Evolutionary conservation across 306 rosid genomes (phyloP), one percentile per base, ranked within the genome.

Genomic region (Cucumis hystrix): DNA sequence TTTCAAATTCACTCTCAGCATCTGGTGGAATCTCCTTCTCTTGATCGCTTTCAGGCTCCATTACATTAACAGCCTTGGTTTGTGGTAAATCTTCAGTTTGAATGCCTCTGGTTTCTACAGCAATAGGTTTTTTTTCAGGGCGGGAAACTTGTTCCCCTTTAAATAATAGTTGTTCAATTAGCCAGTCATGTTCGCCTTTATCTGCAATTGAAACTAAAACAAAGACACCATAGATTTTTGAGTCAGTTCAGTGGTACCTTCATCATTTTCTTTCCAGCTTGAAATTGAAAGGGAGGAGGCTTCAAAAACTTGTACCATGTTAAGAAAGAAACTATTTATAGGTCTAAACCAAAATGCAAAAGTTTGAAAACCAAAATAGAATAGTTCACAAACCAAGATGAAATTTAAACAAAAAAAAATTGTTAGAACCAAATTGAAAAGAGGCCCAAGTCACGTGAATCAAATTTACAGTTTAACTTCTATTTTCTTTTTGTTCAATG

Each of bases 101-200:
- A 65, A 71, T 68, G 9, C 73, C 84, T 74, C 55, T 79, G 28
- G 23, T 79, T 72, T 81, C 86, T 37, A 49, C 43, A n/a, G 40
- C 64, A 30, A 58, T 60, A 43, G 62, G 78, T 33, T 21, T 55
- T 73, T n/a, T 56, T n/a, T 28, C 82, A 11, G 54, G 5, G 16
- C 3, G 68, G 8, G 81, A 20, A 1, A n/a, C 73, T n/a, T 66
- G 73, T 13, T 71, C 74, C 13, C 78, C 54, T 80, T 68, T 80
- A 61, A 83, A 84, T 56, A 87, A 49, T 39, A 90, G 61, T 6
- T 82, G 84, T 55, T 92, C 93, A 47, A 86, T 84, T 56, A 87
- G 79, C 86, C 79, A 58, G 21, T 92, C 91, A 78, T 87, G 93
- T 33, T 83, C 79, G 70, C 94, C 96, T 58, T 78, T 85, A 41